phyloP scores from a whole-genome alignment of 2,329 filamentous ascomycete genomes.

The Beauveria sp. region DNA sequence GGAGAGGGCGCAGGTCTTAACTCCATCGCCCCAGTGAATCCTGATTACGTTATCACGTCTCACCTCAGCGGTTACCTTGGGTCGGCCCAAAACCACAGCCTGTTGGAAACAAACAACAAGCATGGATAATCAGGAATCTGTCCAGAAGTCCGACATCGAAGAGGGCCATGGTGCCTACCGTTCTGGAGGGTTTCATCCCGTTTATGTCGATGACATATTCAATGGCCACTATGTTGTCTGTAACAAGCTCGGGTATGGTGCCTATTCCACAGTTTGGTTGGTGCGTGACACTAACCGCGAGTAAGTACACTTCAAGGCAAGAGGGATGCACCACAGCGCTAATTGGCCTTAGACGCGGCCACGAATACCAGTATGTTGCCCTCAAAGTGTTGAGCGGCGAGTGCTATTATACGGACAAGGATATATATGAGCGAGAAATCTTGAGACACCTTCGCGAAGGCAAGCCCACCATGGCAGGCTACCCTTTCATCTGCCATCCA shows the following conservation, averaged over 20 bases:
- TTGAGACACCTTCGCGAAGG: slow-evolving; percentile 15
- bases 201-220: background rate
- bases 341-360: background rate
- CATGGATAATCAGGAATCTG: background rate
- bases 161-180: background rate
- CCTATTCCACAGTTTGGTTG: slow-evolving; percentile 19
- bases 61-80: background rate
- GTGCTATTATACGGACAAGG: slow-evolving; percentile 10
- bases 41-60: background rate
- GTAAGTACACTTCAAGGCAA: background rate
- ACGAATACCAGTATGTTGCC: slow-evolving; percentile 15
- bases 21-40: background rate
- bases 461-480: background rate
- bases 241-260: slow-evolving; percentile 18
- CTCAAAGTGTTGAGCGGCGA: slow-evolving; percentile 21
- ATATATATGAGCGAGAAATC: slow-evolving; percentile 18
- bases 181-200: background rate
- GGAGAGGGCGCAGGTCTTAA: too few relatives aligned
- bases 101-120: background rate
- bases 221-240: slow-evolving; percentile 14
- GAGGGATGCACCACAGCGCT: background rate
- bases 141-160: background rate
- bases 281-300: slow-evolving; percentile 9
- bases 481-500: slow-evolving; percentile 15
- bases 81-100: background rate